Percentiles rank a stretch among this genome's conserved stretches.
phyloP scores from a whole-genome alignment of 345 rosid species.

The Eutrema yunnanense region DNA sequence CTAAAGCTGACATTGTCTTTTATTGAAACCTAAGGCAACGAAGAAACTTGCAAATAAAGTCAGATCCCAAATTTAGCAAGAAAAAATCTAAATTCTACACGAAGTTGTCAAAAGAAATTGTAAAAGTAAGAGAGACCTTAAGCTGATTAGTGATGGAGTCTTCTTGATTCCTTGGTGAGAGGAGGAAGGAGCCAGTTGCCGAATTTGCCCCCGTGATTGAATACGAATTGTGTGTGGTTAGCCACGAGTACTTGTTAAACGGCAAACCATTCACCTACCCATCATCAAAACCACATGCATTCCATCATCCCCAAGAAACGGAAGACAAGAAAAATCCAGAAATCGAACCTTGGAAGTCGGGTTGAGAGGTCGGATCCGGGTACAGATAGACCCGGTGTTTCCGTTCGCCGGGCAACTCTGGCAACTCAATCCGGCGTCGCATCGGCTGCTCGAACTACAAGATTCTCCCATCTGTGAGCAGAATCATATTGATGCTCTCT shows the following conservation, averaged over 20 bases:
- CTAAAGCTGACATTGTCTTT: constrained; percentile 28
- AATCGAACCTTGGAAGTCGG: constrained; percentile 66
- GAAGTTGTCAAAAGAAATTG: no score
- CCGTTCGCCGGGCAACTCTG: constrained; percentile 64
- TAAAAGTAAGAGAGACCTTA: constrained; percentile 34
- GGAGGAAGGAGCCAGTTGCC: constrained; percentile 34
- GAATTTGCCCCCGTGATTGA: constrained; percentile 46
- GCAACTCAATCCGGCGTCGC: constrained; percentile 80
- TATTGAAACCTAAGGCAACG: constrained; percentile 7
- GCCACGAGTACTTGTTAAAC: constrained; percentile 84
- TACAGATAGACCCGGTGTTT: constrained; percentile 72
- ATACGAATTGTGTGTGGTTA: constrained; percentile 88
- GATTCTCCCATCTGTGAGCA: constrained; percentile 71
- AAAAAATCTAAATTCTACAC: neutral
- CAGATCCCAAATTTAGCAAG: neutral
- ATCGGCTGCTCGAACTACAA: constrained; percentile 48
- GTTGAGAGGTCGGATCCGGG: constrained; percentile 57
- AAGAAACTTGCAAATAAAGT: constrained; percentile 12
- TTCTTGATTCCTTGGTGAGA: constrained; percentile 76
- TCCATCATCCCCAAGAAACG: neutral
- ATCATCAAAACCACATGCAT: constrained; percentile 33
- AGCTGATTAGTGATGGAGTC: constrained; percentile 80
- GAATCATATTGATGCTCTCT: neutral
- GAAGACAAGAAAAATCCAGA: neutral
- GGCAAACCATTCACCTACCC: constrained; percentile 74